phyloP scores from a whole-genome alignment of 208 protist species.

The Naegleria gruberi region DNA sequence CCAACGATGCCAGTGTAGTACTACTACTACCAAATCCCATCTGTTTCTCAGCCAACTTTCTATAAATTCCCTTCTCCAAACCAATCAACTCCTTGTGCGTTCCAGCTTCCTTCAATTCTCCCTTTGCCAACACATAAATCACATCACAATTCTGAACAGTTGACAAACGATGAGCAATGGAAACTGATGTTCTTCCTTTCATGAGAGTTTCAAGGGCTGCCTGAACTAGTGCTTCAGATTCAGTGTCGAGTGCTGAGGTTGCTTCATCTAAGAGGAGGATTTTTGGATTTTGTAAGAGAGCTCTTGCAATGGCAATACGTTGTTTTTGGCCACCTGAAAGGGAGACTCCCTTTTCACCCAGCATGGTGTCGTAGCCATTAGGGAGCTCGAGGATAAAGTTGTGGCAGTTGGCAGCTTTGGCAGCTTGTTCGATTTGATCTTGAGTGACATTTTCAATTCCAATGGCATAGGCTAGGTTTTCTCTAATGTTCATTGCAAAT shows the following conservation, averaged over 20 bases:
- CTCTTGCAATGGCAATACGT: constrained; percentile 75
- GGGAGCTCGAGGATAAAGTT: constrained; percentile 73
- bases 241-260: constrained; percentile 54
- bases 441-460: not conserved
- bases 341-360: constrained; percentile 66
- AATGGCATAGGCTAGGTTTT: not conserved
- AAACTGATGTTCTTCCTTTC: not conserved
- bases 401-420: constrained; percentile 68
- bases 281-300: constrained; percentile 27
- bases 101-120: not conserved
- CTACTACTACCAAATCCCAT: not conserved
- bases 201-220: not conserved
- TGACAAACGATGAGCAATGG: not conserved
- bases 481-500: not conserved
- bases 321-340: constrained; percentile 86
- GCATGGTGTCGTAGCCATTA: constrained; percentile 73
- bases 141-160: not conserved
- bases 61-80: not conserved
- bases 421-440: not conserved
- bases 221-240: constrained; percentile 53
- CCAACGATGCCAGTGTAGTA: not conserved
- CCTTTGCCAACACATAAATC: not conserved
- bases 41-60: not conserved
- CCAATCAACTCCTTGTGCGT: not conserved
- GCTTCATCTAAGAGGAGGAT: constrained; percentile 62